Evolutionary conservation across 768 basidiomycete species (phyloP), one percentile per base, ranked within the genome.

Genomic region (Tricholoma bakamatsutake): DNA sequence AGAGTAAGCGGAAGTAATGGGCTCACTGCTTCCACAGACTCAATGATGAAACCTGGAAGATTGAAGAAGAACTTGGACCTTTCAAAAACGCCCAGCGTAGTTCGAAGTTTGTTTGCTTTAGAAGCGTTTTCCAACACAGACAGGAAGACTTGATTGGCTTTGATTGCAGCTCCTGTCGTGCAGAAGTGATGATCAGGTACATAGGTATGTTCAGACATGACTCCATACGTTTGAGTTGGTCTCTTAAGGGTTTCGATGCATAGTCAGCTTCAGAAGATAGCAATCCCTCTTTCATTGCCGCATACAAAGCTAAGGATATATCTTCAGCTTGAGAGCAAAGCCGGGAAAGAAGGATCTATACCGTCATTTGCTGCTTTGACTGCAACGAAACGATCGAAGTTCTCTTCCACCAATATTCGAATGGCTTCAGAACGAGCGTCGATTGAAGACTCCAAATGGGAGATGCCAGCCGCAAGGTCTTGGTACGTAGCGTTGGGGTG

Each of bases 11-110:
- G n/a, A 37, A 55, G 53, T 45, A 33, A 40, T 5, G 31, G n/a
- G 24, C 85, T 62, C 66, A 95, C 94, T 55, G 87, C 87, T 68
- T 96, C 89, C 52, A 98, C 88, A 15, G 82, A 87, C 66, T 95
- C 96, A 21, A 90, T 79, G 21, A 99, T 82, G 46, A 88, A 86
- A 30, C 88, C 87, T 0, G 97, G 96, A n/a, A 99, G 80, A 64
- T 96, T 98, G 80, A 98, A 98, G 71, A 98, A 92, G 79, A 98
- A 99, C 64, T 95, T 96, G 50, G 92, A 95, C 42, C 93, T 82
- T 62, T 98, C 96, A 60, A 99, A 98, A 17, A 98, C 92, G 33
- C 92, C 88, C 5, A 98, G 82, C 0, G 97, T 98, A 0, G 89
- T 91, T 35, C 91, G 86, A 4, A 99, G 75, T 68, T 94, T 92